phyloP scores from a whole-genome alignment of 352 stramenopile genomes.

The Phytophthora sojae region DNA sequence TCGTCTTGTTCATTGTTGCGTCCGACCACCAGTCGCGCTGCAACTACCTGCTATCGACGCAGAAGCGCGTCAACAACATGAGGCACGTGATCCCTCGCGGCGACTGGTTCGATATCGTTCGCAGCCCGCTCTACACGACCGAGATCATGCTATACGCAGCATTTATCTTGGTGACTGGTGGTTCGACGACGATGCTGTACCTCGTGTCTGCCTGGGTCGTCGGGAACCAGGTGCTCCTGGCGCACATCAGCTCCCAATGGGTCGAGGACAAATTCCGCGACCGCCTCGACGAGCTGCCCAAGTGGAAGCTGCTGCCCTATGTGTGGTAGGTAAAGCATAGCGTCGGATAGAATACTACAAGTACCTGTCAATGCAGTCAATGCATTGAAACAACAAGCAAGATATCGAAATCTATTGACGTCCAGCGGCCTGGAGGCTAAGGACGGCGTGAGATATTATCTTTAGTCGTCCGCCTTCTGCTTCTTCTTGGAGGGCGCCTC shows the following conservation, averaged over 20 bases:
- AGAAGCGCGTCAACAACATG: conserved; percentile 59
- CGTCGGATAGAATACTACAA: neutral
- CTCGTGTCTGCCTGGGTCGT: conserved; percentile 64
- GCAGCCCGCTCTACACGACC: conserved; percentile 67
- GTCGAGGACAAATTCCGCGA: conserved; percentile 68
- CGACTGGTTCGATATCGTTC: conserved; percentile 73
- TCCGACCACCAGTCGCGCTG: conserved; percentile 70
- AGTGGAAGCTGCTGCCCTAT: conserved; percentile 49
- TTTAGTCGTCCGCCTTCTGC: conserved; percentile 28
- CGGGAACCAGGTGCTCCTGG: conserved; percentile 70
- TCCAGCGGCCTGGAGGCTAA: no score
- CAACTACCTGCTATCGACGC: conserved; percentile 62
- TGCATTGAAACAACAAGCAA: neutral
- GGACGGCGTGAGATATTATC: neutral
- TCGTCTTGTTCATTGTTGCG: conserved; percentile 52
- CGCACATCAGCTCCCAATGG: conserved; percentile 63
- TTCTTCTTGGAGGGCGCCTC: conserved; percentile 36
- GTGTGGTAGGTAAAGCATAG: conserved; percentile 30
- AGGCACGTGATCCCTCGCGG: conserved; percentile 65
- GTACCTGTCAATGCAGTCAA: neutral
- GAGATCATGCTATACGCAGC: conserved; percentile 72
- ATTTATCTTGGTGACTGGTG: conserved; percentile 53
- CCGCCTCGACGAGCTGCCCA: conserved; percentile 33
- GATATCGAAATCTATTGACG: conserved; percentile 8
- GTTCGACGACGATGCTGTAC: conserved; percentile 51